Percentiles rank a stretch among this genome's conserved stretches.
These are phyloP conservation scores for Ammopiptanthus mongolicus DNA, from an alignment of 306 rosid species.

Conservation along the genomic window DNA sequence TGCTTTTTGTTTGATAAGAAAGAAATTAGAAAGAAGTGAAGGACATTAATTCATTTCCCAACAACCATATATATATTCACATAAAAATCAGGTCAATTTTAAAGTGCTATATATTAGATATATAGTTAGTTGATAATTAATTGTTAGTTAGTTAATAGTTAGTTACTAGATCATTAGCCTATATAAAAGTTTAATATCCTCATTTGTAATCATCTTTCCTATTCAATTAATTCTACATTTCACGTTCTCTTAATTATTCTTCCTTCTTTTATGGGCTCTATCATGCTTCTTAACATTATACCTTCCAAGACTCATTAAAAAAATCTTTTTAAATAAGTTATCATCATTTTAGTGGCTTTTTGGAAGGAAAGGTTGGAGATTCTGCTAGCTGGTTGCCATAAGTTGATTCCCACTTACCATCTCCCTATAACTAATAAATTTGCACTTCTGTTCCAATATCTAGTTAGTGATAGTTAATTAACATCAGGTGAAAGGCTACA, in stretches of 20 bases:
- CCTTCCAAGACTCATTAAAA: neutral
- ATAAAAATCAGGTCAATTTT: conserved; percentile 31
- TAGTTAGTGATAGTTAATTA: conserved; percentile 10
- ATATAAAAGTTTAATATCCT: no score
- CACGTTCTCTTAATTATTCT: no score
- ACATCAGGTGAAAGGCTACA: conserved; percentile 3
- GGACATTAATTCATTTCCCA: conserved; percentile 7
- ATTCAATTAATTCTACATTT: no score
- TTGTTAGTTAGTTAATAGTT: no score
- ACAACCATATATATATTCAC: conserved; percentile 10
- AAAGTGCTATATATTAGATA: no score
- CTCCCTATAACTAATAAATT: conserved; percentile 1
- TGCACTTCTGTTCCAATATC: neutral
- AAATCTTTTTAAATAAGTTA: conserved; percentile 21
- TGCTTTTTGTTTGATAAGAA: conserved; percentile 14
- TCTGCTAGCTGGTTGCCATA: conserved; percentile 43
- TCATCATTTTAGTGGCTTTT: conserved; percentile 32
- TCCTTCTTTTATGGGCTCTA: no score
- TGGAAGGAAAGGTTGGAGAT: conserved; percentile 25
- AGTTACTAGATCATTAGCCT: no score
- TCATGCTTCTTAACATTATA: no score
- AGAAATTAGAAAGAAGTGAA: neutral
- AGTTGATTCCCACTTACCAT: conserved; percentile 32
- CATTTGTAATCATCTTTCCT: no score
- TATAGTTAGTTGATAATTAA: no score